These are phyloP conservation scores for Diutina siamensis DNA, from an alignment of 1,139 yeast genomes.

Conservation along the genomic window DNA sequence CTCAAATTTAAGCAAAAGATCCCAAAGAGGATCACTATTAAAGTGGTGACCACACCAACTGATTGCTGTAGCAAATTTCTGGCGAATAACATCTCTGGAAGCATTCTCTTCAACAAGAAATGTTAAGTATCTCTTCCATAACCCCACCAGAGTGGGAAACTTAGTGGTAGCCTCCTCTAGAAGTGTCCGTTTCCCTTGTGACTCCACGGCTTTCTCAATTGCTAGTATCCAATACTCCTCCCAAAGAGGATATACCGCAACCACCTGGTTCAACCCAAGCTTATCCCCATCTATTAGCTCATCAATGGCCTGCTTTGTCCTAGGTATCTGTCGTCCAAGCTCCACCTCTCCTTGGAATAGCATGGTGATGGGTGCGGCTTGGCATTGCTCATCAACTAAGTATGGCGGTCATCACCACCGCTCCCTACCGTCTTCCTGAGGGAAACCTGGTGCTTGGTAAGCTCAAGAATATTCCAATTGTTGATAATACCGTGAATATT, in stretches of 20 bases:
- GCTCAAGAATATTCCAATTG: not conserved
- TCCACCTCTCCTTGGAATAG: not conserved
- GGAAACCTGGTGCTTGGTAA: not conserved
- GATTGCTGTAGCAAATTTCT: not conserved
- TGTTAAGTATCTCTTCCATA: not conserved
- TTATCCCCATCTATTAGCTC: not conserved
- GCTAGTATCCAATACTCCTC: not conserved
- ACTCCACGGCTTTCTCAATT: not conserved
- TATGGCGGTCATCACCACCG: not conserved
- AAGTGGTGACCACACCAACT: not conserved
- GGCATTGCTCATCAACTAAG: not conserved
- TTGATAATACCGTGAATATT: not conserved
- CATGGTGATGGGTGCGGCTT: conserved; percentile 3
- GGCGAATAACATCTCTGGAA: not conserved
- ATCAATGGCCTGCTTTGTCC: not conserved
- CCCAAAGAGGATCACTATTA: not conserved
- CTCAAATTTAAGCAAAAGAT: conserved; percentile 25
- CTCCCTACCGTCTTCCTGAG: not conserved
- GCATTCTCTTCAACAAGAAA: conserved; percentile 1
- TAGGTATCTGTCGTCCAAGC: not conserved
- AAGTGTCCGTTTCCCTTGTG: not conserved
- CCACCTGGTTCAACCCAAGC: not conserved
- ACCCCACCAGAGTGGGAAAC: not conserved
- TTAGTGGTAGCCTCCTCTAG: not conserved
- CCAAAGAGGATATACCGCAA: not conserved